Percentiles rank a stretch among this genome's conserved stretches.
Evolutionary conservation across 352 stramenopile genomes (phyloP).

Genomic region (Saprolegnia diclina): DNA sequence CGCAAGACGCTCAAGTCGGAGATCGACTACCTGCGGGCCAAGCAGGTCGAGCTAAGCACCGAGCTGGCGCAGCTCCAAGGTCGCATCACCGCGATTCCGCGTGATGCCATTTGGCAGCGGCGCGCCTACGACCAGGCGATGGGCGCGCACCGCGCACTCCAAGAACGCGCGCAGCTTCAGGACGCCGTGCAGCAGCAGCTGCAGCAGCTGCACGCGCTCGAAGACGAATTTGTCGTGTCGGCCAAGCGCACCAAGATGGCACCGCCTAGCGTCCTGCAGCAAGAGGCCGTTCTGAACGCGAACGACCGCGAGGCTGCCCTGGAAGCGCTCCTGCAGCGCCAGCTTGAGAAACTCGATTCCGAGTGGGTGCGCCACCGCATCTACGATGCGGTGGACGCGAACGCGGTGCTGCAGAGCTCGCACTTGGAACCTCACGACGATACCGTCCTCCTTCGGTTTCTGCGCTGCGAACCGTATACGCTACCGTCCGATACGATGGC

Average conservation of each 20-base stretch:
- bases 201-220: neutral
- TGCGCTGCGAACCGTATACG: neutral
- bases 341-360: neutral
- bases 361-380: neutral
- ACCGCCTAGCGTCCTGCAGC: neutral
- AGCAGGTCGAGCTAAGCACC: neutral
- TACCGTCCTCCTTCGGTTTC: neutral
- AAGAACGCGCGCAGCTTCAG: neutral
- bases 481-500: neutral
- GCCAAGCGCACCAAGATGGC: neutral
- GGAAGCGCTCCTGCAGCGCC: neutral
- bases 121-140: neutral
- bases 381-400: neutral
- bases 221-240: neutral
- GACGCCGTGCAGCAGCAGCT: neutral
- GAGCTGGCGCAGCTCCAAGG: neutral
- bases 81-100: neutral
- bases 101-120: neutral
- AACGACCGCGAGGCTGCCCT: neutral
- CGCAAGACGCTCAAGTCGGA: slow-evolving; percentile 12
- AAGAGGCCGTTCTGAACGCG: neutral
- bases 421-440: neutral
- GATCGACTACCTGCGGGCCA: slow-evolving; percentile 8
- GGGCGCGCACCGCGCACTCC: neutral
- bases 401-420: neutral